These are phyloP conservation scores for Batkoa obscura DNA, from an alignment of 371 early-diverging fungal species.

Conservation along the genomic window DNA sequence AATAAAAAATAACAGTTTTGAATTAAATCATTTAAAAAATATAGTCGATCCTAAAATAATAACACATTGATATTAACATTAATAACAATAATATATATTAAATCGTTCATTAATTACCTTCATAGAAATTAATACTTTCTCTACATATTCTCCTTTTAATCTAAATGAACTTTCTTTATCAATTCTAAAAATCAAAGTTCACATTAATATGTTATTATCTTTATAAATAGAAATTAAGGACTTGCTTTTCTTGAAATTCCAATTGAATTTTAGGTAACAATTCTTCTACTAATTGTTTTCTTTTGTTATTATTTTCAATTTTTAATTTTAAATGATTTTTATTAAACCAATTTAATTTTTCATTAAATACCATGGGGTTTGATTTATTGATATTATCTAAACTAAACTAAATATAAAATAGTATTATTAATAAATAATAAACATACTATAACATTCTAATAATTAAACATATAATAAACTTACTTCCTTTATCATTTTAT, in stretches of 20 bases:
- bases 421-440: conserved; percentile 6
- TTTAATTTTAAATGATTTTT: conserved; percentile 45
- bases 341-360: conserved; percentile 70
- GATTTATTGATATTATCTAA: conserved; percentile 47
- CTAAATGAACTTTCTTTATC: neutral
- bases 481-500: conserved; percentile 44
- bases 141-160: neutral
- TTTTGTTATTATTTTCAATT: conserved; percentile 24
- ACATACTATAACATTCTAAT: neutral
- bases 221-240: conserved; percentile 13
- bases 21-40: too few relatives aligned
- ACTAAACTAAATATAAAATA: conserved; percentile 24
- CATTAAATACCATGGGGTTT: conserved; percentile 51
- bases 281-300: conserved; percentile 13
- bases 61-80: too few relatives aligned
- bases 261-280: too few relatives aligned
- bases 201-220: neutral
- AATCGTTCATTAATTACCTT: neutral
- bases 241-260: conserved; percentile 11
- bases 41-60: too few relatives aligned
- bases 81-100: too few relatives aligned
- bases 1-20: too few relatives aligned
- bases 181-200: neutral
- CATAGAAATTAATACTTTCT: neutral
- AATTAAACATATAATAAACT: conserved; percentile 3